Conservation (phyloP, 78 protist genomes). For the Dictyostelium discoideum region DNA sequence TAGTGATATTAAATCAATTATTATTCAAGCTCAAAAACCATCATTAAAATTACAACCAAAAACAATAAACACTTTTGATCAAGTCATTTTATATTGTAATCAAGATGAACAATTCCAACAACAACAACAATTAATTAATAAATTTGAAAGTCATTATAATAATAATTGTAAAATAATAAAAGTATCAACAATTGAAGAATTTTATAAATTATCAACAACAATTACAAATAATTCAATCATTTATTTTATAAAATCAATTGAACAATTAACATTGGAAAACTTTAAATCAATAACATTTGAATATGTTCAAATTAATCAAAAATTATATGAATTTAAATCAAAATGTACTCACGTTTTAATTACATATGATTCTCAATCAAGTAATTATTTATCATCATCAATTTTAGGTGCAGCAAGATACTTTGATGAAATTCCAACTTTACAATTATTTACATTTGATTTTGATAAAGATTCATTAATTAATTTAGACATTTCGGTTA, state of each 20-base stretch:
- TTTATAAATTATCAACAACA: background rate
- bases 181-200: background rate
- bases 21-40: background rate
- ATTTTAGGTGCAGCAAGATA: background rate
- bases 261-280: background rate
- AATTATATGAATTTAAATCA: background rate
- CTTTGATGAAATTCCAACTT: too few relatives aligned
- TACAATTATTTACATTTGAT: too few relatives aligned
- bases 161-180: background rate
- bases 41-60: background rate
- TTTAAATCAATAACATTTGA: background rate
- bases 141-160: background rate
- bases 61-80: background rate
- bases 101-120: background rate
- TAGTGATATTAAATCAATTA: background rate
- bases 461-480: background rate
- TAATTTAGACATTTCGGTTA: background rate
- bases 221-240: background rate
- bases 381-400: background rate
- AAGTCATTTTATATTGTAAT: background rate
- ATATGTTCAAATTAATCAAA: conserved; percentile 8
- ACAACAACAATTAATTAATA: background rate
- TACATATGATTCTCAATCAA: background rate
- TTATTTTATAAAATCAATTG: background rate
- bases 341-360: background rate